phyloP scores from a whole-genome alignment of 2,329 filamentous ascomycete species.

The Pezizomycotina sp. region DNA sequence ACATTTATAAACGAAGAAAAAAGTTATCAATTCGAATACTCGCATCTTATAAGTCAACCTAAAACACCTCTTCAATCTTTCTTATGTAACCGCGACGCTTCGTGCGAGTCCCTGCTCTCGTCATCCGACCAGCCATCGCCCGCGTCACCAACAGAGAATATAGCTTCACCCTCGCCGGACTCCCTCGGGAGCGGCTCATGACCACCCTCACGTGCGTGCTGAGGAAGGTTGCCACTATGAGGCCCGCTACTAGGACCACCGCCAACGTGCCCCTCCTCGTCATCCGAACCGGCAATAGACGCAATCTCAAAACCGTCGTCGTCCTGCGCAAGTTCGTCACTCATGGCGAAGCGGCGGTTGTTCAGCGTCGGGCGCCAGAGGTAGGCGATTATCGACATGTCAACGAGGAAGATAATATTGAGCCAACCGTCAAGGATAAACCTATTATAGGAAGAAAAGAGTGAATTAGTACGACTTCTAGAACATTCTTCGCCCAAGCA shows the following conservation, averaged over 20 bases:
- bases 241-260: no score
- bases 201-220: constrained; percentile 19
- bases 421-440: constrained; percentile 96
- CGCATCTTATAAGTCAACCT: no score
- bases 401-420: constrained; percentile 86
- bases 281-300: constrained; percentile 61
- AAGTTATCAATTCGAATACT: no score
- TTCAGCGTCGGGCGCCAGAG: constrained; percentile 93
- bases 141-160: constrained; percentile 11
- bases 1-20: no score
- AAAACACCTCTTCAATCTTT: no score
- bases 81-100: no score
- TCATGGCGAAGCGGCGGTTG: constrained; percentile 96
- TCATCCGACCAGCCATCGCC: constrained; percentile 18
- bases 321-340: constrained; percentile 94
- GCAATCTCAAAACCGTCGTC: constrained; percentile 96
- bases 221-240: constrained; percentile 26
- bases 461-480: no score
- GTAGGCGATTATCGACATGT: constrained; percentile 85
- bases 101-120: constrained; percentile 10
- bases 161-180: constrained; percentile 16
- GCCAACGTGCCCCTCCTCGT: constrained; percentile 46
- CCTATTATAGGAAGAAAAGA: no score
- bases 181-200: constrained; percentile 13
- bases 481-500: no score